These are phyloP conservation scores for sorghum (Sorghum bicolor) DNA, from an alignment of 176 grass and related monocot species.

Conservation along the genomic window Sorghum_bicolor_NCBIv3 NC_012872.2:58674501-58675000, in stretches of 20 bases:
- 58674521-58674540: background rate
- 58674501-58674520: background rate
- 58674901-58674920: background rate
- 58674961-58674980: background rate
- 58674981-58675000: background rate
- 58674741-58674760: background rate
- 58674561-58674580: background rate
- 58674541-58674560: background rate
- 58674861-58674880: background rate
- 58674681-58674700: background rate
- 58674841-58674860: background rate
- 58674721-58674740: background rate
- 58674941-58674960: background rate
- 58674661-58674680: background rate
- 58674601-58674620: background rate
- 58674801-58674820: background rate
- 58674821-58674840: background rate
- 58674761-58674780: background rate
- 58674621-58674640: background rate
- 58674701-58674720: background rate
- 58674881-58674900: background rate
- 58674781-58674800: background rate
- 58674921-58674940: background rate
- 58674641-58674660: background rate
- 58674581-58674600: background rate